Percentiles rank a stretch among this genome's conserved stretches.
Conservation (phyloP, 768 basidiomycete species). For the Hortiboletus campestris region DNA sequence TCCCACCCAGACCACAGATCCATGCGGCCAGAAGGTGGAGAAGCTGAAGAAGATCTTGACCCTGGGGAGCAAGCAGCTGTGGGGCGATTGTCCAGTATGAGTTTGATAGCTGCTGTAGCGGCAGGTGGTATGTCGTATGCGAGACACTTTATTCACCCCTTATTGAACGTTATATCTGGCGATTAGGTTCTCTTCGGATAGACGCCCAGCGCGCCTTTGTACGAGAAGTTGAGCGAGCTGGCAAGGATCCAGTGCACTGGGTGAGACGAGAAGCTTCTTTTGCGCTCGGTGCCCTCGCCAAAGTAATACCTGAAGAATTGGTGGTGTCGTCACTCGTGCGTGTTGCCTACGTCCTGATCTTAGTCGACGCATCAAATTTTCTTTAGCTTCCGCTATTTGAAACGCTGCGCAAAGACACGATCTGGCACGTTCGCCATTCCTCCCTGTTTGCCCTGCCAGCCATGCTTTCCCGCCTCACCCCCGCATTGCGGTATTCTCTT, state of each 20-base stretch:
- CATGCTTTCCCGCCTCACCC: slow-evolving; percentile 64
- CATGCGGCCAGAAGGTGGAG: slow-evolving; percentile 15
- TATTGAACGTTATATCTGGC: slow-evolving; percentile 1
- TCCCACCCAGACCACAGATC: slow-evolving; percentile 15
- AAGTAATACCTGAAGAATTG: slow-evolving; percentile 77
- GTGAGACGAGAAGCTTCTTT: slow-evolving; percentile 85
- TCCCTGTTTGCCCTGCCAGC: slow-evolving; percentile 83
- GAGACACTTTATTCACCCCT: slow-evolving; percentile 5
- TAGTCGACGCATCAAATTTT: slow-evolving; percentile 2
- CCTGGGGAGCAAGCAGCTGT: slow-evolving; percentile 71
- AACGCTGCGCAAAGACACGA: slow-evolving; percentile 59
- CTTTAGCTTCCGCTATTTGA: slow-evolving; percentile 79
- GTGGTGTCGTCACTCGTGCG: slow-evolving; percentile 62
- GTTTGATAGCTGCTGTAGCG: slow-evolving; percentile 83
- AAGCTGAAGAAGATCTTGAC: slow-evolving; percentile 41
- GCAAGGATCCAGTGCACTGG: slow-evolving; percentile 66
- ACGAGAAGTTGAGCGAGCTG: slow-evolving; percentile 68
- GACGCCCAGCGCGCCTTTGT: slow-evolving; percentile 65
- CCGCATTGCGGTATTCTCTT: slow-evolving; percentile 54
- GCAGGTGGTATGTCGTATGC: slow-evolving; percentile 59
- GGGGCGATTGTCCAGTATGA: slow-evolving; percentile 90
- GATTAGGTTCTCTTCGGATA: slow-evolving; percentile 51
- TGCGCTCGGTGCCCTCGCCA: slow-evolving; percentile 84
- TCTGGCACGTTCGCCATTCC: slow-evolving; percentile 86
- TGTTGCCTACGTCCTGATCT: slow-evolving; percentile 9